Evolutionary conservation across 202 grass and related monocot genomes (phyloP), one percentile per base, ranked within the genome.

Genomic region (Dendrocalamus latiflorus): DNA sequence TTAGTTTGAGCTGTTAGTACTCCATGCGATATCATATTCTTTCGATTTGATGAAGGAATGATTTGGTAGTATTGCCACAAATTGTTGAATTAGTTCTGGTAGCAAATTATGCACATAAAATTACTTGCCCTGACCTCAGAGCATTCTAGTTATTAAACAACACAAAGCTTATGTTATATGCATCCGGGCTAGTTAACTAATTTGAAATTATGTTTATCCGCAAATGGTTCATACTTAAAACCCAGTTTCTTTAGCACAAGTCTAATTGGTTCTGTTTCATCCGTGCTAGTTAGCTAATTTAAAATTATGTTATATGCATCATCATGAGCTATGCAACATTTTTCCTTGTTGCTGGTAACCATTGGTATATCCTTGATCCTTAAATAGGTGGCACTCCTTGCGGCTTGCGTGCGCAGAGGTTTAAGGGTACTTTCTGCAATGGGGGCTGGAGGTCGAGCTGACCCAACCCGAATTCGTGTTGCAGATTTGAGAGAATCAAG

Each of bases 401-500:
- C 91, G 48, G 89, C 93, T 80, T 98, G 95, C 20, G 85, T 90
- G 33, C 87, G 54, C 70, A 95, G 85, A 87, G 89, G 89, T 82
- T 81, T 98, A 75, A 93, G 80, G 74, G 91, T 98, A 78, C 85
- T 98, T 68, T 93, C 95, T 71, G 93, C 95, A 83, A 98, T 93
- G 95, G 95, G 95, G 1, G 95, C 95, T 62, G 95, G 95, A 78
- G 95, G 91, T 77, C 89, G 92, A 85, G 92, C 92, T 8, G 95
- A 98, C 61, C 95, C 95, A 24, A 98, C 95, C 70, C 73, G 93
- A 88, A 95, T 98, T 65, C 89, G 91, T 90, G 72, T 98, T 84
- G 93, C 93, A 65, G 95, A 98, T 93, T 84, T 98, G 66, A 85
- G 91, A 75, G 95, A 95, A 91, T 95, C 95, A 75, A 95, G 53